phyloP scores from a whole-genome alignment of 2,329 filamentous ascomycete genomes.

The Phaeosphaeria sp. region DNA sequence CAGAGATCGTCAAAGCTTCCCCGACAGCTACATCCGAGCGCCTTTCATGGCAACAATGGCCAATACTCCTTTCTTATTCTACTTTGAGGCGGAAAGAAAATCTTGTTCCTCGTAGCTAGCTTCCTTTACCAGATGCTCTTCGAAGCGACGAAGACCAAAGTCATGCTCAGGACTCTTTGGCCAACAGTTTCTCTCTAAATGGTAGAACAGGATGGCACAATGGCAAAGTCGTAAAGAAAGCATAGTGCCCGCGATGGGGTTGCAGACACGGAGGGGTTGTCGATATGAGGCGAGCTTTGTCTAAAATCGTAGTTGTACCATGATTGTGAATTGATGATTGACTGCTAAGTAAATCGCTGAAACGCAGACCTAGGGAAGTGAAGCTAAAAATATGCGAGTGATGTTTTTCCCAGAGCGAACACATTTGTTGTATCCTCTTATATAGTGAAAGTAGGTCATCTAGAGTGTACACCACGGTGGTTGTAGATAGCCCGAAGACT shows the following conservation, averaged over 20 bases:
- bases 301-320: slow-evolving; percentile 14
- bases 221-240: no score
- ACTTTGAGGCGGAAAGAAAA: not conserved
- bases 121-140: not conserved
- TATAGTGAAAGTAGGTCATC: no score
- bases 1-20: not conserved
- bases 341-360: slow-evolving; percentile 6
- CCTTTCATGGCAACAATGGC: not conserved
- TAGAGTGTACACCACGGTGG: no score
- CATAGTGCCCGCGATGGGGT: no score
- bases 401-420: no score
- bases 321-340: slow-evolving; percentile 9
- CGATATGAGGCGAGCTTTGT: slow-evolving; percentile 7
- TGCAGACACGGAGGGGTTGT: slow-evolving; percentile 12
- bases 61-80: not conserved
- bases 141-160: no score
- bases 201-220: no score
- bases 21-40: not conserved
- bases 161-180: no score
- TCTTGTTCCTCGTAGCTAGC: not conserved
- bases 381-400: slow-evolving; percentile 1
- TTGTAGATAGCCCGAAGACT: no score
- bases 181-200: no score
- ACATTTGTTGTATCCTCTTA: no score
- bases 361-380: not conserved